Conservation (phyloP, 331 rosid species). For the Rhamnella rubrinervis region DNA sequence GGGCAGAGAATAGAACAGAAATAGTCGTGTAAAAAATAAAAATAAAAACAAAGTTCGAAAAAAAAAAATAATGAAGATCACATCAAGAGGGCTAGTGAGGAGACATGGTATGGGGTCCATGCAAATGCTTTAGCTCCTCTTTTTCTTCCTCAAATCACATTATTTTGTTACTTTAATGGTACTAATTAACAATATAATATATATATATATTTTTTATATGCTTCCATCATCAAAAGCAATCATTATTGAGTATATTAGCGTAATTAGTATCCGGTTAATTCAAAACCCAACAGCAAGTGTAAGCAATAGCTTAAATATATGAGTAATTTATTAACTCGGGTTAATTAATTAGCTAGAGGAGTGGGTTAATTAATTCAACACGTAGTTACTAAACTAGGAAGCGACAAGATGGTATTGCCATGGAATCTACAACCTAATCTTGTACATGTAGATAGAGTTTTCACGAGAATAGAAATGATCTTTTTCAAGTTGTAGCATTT, state of each 20-base stretch:
- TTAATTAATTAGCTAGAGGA: neutral
- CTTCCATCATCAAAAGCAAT: conserved; percentile 71
- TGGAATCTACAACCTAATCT: no score
- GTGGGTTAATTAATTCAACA: neutral
- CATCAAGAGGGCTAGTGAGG: conserved; percentile 65
- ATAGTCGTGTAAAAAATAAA: conserved; percentile 9
- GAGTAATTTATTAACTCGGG: neutral
- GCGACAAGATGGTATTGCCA: no score
- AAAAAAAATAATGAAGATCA: conserved; percentile 46
- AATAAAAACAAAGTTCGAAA: conserved; percentile 26
- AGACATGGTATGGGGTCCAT: conserved; percentile 77
- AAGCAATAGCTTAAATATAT: no score
- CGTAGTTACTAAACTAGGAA: neutral
- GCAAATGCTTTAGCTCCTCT: conserved; percentile 74
- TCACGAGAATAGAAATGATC: no score
- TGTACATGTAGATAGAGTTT: no score
- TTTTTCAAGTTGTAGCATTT: no score
- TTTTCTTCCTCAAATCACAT: conserved; percentile 58
- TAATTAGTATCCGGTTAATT: conserved; percentile 29
- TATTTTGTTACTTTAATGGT: conserved; percentile 83
- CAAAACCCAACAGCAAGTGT: no score
- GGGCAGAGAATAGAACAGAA: conserved; percentile 14
- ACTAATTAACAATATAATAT: conserved; percentile 36
- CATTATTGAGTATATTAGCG: conserved; percentile 58
- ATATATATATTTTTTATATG: conserved; percentile 45